These are phyloP conservation scores for Hypsizygus marmoreus DNA, from an alignment of 768 basidiomycete genomes.

Conservation along the genomic window DNA sequence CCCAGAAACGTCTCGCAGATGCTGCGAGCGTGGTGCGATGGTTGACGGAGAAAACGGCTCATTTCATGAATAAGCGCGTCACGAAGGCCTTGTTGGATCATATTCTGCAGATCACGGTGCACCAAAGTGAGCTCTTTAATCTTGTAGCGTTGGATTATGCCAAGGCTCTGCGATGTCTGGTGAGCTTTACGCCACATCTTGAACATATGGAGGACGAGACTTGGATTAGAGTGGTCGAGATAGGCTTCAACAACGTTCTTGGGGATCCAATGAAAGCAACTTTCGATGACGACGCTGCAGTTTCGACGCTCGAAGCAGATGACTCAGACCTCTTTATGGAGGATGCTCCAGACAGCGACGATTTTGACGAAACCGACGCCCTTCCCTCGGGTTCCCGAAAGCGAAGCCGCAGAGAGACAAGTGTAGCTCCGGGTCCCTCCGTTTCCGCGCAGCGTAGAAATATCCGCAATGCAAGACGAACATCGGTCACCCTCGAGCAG, in stretches of 20 bases:
- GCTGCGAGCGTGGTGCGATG: slow-evolving; percentile 69
- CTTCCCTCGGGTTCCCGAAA: slow-evolving; percentile 34
- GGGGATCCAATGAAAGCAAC: slow-evolving; percentile 48
- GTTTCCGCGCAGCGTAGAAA: too few relatives aligned
- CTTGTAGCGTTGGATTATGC: slow-evolving; percentile 79
- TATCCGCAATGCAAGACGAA: too few relatives aligned
- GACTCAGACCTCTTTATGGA: slow-evolving; percentile 38
- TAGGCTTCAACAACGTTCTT: slow-evolving; percentile 79
- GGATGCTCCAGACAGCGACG: slow-evolving; percentile 29
- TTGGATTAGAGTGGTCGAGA: slow-evolving; percentile 71
- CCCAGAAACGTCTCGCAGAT: slow-evolving; percentile 63
- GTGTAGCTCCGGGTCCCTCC: slow-evolving; percentile 20
- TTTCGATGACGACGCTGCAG: slow-evolving; percentile 33
- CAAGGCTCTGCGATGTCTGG: slow-evolving; percentile 69
- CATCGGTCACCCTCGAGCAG: slow-evolving; percentile 54
- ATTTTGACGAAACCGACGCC: slow-evolving; percentile 24
- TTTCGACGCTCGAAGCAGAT: slow-evolving; percentile 28
- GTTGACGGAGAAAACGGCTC: slow-evolving; percentile 66
- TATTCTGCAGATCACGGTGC: slow-evolving; percentile 58
- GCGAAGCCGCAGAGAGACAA: slow-evolving; percentile 31
- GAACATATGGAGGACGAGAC: slow-evolving; percentile 63
- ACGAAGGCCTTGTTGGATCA: slow-evolving; percentile 63
- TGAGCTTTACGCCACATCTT: slow-evolving; percentile 73
- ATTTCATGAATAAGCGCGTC: slow-evolving; percentile 55
- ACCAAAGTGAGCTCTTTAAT: slow-evolving; percentile 53